Evolutionary conservation across 129 eudicot species (phyloP).

Genomic region (Deinandra increscens): DNA sequence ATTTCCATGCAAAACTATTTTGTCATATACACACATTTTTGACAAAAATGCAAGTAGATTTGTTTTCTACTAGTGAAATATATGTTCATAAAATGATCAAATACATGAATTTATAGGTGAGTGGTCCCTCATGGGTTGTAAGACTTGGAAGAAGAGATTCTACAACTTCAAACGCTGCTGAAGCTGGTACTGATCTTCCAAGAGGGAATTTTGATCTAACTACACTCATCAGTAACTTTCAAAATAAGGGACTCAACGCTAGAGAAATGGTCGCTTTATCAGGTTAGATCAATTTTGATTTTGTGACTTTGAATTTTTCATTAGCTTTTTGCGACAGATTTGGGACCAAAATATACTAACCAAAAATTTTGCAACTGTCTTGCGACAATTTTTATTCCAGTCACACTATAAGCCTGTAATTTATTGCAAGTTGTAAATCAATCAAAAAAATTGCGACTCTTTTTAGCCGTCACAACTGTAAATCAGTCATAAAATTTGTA

Average conservation of each 20-base stretch:
- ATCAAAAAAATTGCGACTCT: no score
- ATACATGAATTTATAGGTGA: constrained; percentile 14
- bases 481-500: no score
- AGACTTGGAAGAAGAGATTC: constrained; percentile 64
- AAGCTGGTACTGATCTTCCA: constrained; percentile 51
- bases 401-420: no score
- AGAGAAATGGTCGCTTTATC: constrained; percentile 71
- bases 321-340: no score
- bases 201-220: constrained; percentile 32
- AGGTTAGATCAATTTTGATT: constrained; percentile 26
- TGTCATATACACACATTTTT: no score
- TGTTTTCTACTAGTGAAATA: background rate
- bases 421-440: no score
- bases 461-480: no score
- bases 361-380: no score
- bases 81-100: background rate
- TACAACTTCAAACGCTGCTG: constrained; percentile 42
- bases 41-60: no score
- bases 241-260: constrained; percentile 42
- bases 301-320: background rate
- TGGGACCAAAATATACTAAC: no score
- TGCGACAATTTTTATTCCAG: no score
- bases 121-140: constrained; percentile 66
- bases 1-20: no score
- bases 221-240: constrained; percentile 42